These are phyloP conservation scores for Starmerella floris DNA, from an alignment of 805 yeast genomes.

Conservation along the genomic window DNA sequence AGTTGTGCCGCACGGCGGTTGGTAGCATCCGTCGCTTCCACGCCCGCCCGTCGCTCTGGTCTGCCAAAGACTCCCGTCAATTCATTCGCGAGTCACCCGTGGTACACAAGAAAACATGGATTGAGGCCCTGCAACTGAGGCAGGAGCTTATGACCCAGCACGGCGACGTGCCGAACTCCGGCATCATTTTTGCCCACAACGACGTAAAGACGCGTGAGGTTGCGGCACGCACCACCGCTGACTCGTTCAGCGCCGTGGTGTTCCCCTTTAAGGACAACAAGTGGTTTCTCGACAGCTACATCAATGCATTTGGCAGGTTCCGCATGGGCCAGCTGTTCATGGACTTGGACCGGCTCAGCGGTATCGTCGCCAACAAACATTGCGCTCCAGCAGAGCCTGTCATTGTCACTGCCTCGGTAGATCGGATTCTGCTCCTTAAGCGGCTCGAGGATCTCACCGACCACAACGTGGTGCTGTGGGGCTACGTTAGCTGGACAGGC, in stretches of 20 bases:
- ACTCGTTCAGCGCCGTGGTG: constrained; percentile 39
- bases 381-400: constrained; percentile 93
- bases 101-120: constrained; percentile 56
- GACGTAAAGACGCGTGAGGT: constrained; percentile 60
- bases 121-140: constrained; percentile 66
- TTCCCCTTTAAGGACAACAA: constrained; percentile 77
- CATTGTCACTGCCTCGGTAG: constrained; percentile 90
- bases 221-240: constrained; percentile 59
- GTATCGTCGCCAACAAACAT: constrained; percentile 83
- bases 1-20: too few relatives aligned
- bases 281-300: constrained; percentile 73
- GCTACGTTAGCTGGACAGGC: constrained; percentile 92
- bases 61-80: not conserved
- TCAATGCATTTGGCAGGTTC: constrained; percentile 80
- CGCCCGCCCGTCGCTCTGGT: too few relatives aligned
- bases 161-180: constrained; percentile 24
- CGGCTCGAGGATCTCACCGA: constrained; percentile 65
- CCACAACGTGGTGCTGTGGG: constrained; percentile 70
- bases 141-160: constrained; percentile 55
- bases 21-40: too few relatives aligned
- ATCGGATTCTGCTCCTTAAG: constrained; percentile 74
- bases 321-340: constrained; percentile 89
- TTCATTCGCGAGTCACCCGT: constrained; percentile 28
- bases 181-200: constrained; percentile 38
- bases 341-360: constrained; percentile 88